Base-by-base conservation (phyloP, 2,329 filamentous ascomycete genomes). In the Aspergillus fumigatiaffinis region DNA sequence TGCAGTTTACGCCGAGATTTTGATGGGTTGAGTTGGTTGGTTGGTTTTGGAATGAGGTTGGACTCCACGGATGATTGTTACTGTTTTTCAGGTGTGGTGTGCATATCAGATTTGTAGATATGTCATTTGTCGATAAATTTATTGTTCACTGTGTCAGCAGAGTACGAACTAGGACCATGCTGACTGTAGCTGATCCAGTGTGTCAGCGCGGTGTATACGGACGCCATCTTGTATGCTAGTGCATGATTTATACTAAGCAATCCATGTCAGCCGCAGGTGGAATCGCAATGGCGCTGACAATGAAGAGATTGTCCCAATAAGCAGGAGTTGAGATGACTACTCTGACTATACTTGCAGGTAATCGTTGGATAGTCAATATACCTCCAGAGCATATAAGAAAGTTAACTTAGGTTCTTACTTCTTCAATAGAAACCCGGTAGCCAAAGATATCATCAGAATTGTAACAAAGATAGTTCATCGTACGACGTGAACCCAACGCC, bases 1-100 rank as follows among this genome's bases (percentile, higher is more conserved):
- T 53, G 52, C 52, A 49, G 26, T 53, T 32, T 9, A 26, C 52
- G 23, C 52, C 52, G 17, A 53, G 32, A 21, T 32, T 53, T 44
- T 53, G 32, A 28, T 20, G 23, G 14, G 44, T 12, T 10, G 41
- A 20, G n/a, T 4, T 42, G 41, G 25, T 2, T 25, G 2, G 2
- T 4, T 25, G 2, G 25, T 25, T 4, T n/a, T n/a, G 25, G 25
- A 25, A 20, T 12, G 44, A 26, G 20, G 20, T 21, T 46, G 42
- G 21, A 14, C 14, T 38, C 32, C 12, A 17, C 14, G 5, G 32
- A 3, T 17, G 14, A 38, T 38, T 17, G 32, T n/a, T 17, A 17
- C 12, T 35, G 32, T 38, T 38, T 6, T 14, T 38, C 5, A 12
- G 14, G 4, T 38, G 29, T 14, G 32, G 32, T 17, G 14, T 38